Evolutionary conservation across 2,329 filamentous ascomycete genomes (phyloP).

Genomic region (Neonectria hederae): DNA sequence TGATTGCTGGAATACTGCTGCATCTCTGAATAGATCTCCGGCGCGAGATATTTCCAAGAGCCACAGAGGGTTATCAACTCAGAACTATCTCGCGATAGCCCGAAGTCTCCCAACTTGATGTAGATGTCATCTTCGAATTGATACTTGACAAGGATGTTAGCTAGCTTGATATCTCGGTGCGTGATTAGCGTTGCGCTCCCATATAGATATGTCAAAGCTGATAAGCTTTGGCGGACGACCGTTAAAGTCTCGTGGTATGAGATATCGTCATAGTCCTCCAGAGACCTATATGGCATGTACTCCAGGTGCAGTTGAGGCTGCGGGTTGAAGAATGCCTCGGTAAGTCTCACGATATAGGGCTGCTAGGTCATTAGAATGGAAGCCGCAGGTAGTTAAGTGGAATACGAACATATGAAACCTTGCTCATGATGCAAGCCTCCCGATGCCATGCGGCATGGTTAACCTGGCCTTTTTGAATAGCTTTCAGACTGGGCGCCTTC

Average conservation of each 20-base stretch:
- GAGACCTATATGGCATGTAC: constrained; percentile 20
- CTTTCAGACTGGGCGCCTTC: constrained; percentile 32
- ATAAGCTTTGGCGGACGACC: constrained; percentile 28
- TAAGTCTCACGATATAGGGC: constrained; percentile 27
- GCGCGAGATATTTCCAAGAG: constrained; percentile 90
- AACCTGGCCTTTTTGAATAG: constrained; percentile 6
- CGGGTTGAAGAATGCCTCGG: neutral
- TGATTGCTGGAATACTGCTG: neutral
- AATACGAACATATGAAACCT: constrained; percentile 33
- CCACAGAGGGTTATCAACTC: constrained; percentile 91
- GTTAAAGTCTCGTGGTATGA: constrained; percentile 25
- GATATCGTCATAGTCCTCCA: constrained; percentile 16
- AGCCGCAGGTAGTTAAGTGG: neutral
- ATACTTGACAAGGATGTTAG: constrained; percentile 84
- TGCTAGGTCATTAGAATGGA: constrained; percentile 15
- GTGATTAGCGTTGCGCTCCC: constrained; percentile 64
- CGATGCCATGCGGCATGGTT: constrained; percentile 25
- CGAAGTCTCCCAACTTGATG: constrained; percentile 91
- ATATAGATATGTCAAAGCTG: constrained; percentile 31
- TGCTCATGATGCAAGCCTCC: constrained; percentile 37
- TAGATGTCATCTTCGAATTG: constrained; percentile 72
- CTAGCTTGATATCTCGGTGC: constrained; percentile 92
- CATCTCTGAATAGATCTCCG: constrained; percentile 69
- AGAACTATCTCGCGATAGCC: constrained; percentile 90
- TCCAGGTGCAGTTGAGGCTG: constrained; percentile 25